Percentiles rank a stretch among this genome's conserved stretches.
Evolutionary conservation across 2,329 filamentous ascomycete genomes (phyloP).

Genomic region (Fusarium irregulare): DNA sequence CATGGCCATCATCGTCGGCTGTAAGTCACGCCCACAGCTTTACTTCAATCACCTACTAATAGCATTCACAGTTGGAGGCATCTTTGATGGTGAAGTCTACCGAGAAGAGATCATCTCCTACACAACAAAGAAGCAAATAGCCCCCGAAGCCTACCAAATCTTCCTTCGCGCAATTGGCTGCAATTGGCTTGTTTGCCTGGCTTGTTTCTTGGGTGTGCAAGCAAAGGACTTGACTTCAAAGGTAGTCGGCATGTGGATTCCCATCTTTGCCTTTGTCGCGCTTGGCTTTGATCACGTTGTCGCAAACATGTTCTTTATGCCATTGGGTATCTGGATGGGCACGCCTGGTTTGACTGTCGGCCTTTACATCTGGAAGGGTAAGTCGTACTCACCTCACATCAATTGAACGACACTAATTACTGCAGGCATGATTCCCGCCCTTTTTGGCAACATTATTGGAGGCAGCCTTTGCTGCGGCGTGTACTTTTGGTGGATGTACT

Average conservation of each 20-base stretch:
- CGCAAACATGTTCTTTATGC: constrained; percentile 67
- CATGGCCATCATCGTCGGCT: constrained; percentile 59
- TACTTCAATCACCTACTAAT: background rate
- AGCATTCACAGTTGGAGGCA: constrained; percentile 52
- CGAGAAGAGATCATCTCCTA: constrained; percentile 58
- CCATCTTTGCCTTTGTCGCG: constrained; percentile 65
- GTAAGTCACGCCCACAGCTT: background rate
- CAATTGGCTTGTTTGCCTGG: constrained; percentile 69
- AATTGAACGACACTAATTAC: background rate
- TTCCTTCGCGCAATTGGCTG: constrained; percentile 66
- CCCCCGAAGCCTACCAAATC: constrained; percentile 61
- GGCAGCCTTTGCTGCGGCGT: constrained; percentile 64
- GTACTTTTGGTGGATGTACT: constrained; percentile 46
- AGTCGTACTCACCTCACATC: fast-evolving
- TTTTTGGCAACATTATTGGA: constrained; percentile 66
- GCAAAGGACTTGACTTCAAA: constrained; percentile 64
- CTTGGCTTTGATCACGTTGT: constrained; percentile 67
- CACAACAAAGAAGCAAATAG: constrained; percentile 61
- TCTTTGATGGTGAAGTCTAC: constrained; percentile 58
- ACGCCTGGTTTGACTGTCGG: constrained; percentile 58
- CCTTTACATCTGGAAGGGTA: constrained; percentile 67
- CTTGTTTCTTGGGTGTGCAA: constrained; percentile 60
- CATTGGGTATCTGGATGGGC: constrained; percentile 62
- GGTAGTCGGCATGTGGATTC: constrained; percentile 67
- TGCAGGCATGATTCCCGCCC: constrained; percentile 59